phyloP scores from a whole-genome alignment of 768 basidiomycete genomes.

The Leccinum subgranulosum region DNA sequence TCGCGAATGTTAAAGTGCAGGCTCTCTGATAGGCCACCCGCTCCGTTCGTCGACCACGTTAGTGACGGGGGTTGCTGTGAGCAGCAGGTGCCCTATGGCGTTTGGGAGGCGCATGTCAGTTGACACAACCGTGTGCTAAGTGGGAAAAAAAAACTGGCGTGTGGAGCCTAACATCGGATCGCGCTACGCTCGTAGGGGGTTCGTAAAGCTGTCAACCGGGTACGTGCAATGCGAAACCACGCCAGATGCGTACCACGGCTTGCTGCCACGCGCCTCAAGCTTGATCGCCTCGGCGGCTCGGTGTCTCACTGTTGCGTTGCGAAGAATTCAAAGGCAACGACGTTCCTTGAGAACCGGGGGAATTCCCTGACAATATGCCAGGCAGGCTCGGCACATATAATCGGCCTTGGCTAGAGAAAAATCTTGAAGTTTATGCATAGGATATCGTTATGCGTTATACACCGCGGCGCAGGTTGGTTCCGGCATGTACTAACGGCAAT shows the following conservation, averaged over 20 bases:
- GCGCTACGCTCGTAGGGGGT: background rate
- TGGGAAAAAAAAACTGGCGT: conserved; percentile 9
- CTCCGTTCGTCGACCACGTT: background rate
- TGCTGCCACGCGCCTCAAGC: background rate
- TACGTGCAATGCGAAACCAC: background rate
- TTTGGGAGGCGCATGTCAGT: background rate
- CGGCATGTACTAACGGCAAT: background rate
- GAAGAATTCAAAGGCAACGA: conserved; percentile 13
- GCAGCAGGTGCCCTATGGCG: background rate
- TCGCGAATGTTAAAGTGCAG: background rate
- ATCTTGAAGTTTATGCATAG: background rate
- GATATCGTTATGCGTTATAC: background rate
- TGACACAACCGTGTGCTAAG: background rate
- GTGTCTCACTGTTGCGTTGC: conserved; percentile 6
- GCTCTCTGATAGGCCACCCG: background rate
- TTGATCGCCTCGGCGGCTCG: background rate
- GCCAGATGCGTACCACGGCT: conserved; percentile 3
- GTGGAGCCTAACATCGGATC: background rate
- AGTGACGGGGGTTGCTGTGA: background rate
- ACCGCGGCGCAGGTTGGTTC: background rate
- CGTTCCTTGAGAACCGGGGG: background rate
- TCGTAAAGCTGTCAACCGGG: conserved; percentile 9
- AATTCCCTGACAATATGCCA: background rate
- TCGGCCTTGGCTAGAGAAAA: background rate
- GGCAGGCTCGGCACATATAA: background rate